A percentile compares a stretch with the other conserved stretches of the same genome.
phyloP scores from a whole-genome alignment of 1,284 basidiomycete species.

The Apiotrichum mycotoxinovorans region DNA sequence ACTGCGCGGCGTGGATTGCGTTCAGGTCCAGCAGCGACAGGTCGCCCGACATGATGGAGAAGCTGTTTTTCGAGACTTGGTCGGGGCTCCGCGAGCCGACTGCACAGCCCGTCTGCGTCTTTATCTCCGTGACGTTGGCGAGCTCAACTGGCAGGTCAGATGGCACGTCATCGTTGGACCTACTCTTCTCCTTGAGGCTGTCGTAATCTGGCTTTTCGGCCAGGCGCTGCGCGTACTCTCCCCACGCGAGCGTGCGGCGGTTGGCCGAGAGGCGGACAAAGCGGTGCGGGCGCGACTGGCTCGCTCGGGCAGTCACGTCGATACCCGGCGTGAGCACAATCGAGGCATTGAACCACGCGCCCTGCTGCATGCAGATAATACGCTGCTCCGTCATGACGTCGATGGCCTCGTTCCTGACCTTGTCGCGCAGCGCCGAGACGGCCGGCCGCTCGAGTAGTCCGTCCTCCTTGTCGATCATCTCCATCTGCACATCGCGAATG shows the following conservation, averaged over 20 bases:
- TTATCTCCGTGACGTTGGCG: constrained; percentile 69
- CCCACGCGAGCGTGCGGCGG: constrained; percentile 39
- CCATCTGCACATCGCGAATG: constrained; percentile 88
- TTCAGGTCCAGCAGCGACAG: constrained; percentile 79
- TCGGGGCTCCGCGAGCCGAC: constrained; percentile 52
- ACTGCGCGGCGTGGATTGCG: constrained; percentile 75
- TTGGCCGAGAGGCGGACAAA: constrained; percentile 42
- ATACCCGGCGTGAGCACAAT: constrained; percentile 29
- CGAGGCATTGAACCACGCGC: constrained; percentile 46
- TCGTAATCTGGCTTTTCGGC: constrained; percentile 28
- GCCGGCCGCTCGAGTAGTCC: constrained; percentile 80
- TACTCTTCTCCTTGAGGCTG: constrained; percentile 58
- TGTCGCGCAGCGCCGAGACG: constrained; percentile 78
- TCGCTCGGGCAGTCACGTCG: constrained; percentile 23
- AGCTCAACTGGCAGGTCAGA: constrained; percentile 59
- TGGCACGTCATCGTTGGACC: constrained; percentile 23
- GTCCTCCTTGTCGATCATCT: constrained; percentile 86
- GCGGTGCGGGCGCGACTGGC: constrained; percentile 31
- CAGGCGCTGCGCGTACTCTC: constrained; percentile 29
- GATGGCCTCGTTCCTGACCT: constrained; percentile 84
- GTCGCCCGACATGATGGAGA: constrained; percentile 66
- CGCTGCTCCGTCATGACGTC: constrained; percentile 90
- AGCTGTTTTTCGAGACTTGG: constrained; percentile 64
- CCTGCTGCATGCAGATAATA: constrained; percentile 47
- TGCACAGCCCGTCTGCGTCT: constrained; percentile 67